Evolutionary conservation across 345 rosid species (phyloP).

Genomic region (Theobroma cacao): DNA sequence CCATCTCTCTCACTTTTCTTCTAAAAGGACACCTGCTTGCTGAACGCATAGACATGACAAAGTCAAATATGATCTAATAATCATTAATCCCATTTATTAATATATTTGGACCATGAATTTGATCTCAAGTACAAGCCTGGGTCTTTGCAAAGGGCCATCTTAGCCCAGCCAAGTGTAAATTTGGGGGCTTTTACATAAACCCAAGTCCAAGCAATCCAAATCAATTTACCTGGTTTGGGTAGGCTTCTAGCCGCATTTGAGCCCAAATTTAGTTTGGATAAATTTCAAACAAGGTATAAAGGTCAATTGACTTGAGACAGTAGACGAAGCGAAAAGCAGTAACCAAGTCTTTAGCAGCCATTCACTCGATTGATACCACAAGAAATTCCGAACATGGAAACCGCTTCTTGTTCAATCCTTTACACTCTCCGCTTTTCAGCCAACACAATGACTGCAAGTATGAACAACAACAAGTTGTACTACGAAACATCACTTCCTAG

Average conservation of each 20-base stretch:
- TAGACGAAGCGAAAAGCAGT: background rate
- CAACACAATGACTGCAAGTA: conserved; percentile 6
- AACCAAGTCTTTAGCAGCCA: background rate
- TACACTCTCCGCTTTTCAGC: conserved; percentile 27
- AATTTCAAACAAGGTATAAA: background rate
- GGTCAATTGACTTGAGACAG: background rate
- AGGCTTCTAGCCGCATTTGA: background rate
- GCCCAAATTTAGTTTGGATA: background rate
- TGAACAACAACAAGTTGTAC: conserved; percentile 17
- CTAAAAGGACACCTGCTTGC: no score
- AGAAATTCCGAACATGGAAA: conserved; percentile 33
- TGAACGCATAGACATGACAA: no score
- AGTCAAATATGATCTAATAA: no score
- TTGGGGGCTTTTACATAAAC: background rate
- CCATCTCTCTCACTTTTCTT: no score
- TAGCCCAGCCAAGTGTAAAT: no score
- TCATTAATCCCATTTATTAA: no score
- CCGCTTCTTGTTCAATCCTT: conserved; percentile 40
- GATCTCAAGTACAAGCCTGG: no score
- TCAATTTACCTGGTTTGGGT: background rate
- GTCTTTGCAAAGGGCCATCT: no score
- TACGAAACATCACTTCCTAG: conserved; percentile 9
- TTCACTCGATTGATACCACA: background rate
- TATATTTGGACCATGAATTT: no score
- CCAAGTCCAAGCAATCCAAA: background rate